phyloP scores from a whole-genome alignment of 441 rosid species.

The Pelargonium australe region DNA sequence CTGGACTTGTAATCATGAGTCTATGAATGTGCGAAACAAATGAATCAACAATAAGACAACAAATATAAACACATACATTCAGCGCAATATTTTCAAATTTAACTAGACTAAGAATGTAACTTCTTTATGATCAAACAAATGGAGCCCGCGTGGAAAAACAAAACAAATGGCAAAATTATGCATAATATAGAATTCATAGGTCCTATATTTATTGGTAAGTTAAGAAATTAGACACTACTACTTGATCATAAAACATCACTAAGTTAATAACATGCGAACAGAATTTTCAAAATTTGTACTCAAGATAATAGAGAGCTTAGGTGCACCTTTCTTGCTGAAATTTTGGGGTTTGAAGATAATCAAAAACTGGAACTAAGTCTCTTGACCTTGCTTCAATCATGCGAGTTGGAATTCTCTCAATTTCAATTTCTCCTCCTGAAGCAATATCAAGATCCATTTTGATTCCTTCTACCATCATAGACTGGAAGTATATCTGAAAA shows the following conservation, averaged over 20 bases:
- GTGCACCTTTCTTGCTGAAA: conserved; percentile 44
- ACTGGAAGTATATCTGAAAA: conserved; percentile 58
- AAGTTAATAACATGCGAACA: not conserved
- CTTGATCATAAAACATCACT: not conserved
- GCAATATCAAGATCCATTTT: conserved; percentile 32
- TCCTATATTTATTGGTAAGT: too few relatives aligned
- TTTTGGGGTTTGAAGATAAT: conserved; percentile 39
- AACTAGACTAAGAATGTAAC: too few relatives aligned
- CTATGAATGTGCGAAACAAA: too few relatives aligned
- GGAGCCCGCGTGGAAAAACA: too few relatives aligned
- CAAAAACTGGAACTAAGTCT: conserved; percentile 62
- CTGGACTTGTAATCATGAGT: too few relatives aligned
- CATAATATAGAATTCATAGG: too few relatives aligned
- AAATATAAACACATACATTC: too few relatives aligned
- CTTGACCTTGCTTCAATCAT: conserved; percentile 61
- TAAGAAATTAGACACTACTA: too few relatives aligned
- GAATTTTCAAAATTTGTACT: not conserved
- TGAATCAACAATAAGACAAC: too few relatives aligned
- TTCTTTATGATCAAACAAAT: too few relatives aligned
- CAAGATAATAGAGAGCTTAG: conserved; percentile 9
- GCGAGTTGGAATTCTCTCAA: conserved; percentile 52
- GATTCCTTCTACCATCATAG: conserved; percentile 31
- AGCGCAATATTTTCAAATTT: too few relatives aligned
- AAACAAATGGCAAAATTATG: too few relatives aligned
- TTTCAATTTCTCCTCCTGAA: conserved; percentile 58